Conservation (phyloP, 148 eudicot genomes). For the Euryodendron excelsum region DNA sequence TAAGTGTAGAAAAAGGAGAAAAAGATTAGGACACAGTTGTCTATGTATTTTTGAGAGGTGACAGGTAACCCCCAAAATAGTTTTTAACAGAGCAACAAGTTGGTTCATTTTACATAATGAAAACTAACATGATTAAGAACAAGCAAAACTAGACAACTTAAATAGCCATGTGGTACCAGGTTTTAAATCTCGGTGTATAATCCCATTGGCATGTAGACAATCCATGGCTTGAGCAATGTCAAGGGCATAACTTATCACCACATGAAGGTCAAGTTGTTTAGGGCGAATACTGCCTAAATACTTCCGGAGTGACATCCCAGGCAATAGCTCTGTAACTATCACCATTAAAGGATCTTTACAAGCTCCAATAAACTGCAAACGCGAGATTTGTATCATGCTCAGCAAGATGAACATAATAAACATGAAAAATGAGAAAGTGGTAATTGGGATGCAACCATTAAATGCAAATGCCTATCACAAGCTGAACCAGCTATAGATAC, state of each 20-base stretch:
- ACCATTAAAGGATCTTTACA: conserved; percentile 98
- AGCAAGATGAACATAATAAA: conserved; percentile 5
- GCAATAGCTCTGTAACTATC: conserved; percentile 85
- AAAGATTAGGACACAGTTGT: background rate
- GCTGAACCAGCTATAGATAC: background rate
- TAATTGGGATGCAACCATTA: background rate
- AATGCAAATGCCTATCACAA: background rate
- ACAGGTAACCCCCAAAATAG: background rate
- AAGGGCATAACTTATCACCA: conserved; percentile 72
- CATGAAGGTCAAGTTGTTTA: conserved; percentile 55
- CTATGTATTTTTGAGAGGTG: background rate
- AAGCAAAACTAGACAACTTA: conserved; percentile 23
- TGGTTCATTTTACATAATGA: conserved; percentile 5
- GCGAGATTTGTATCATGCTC: background rate
- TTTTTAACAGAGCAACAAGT: background rate
- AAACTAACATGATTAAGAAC: background rate
- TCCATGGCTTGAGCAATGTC: conserved; percentile 90
- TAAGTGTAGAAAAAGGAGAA: background rate
- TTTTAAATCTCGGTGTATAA: conserved; percentile 93
- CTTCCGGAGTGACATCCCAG: conserved; percentile 83
- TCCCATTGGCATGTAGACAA: conserved; percentile 93
- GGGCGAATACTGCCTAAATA: conserved; percentile 77
- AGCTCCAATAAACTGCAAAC: conserved; percentile 93
- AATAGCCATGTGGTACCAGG: conserved; percentile 65
- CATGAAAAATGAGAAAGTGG: background rate